Evolutionary conservation across 2,329 filamentous ascomycete genomes (phyloP).

Genomic region (Sclerotinia borealis): DNA sequence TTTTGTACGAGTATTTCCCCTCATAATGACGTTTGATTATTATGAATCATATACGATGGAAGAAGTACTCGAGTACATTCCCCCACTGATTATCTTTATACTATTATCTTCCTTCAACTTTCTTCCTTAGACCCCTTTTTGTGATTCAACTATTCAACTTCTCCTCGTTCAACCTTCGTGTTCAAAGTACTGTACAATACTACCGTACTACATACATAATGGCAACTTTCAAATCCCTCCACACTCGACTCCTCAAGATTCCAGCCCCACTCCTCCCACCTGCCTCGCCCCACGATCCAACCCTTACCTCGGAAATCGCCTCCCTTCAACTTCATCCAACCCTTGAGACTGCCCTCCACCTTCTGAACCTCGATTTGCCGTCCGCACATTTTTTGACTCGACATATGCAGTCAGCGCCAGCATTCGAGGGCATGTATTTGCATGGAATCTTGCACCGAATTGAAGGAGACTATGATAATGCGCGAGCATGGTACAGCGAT

Average conservation of each 20-base stretch:
- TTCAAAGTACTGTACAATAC: background rate
- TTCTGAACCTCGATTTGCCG: conserved; percentile 45
- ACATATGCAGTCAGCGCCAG: conserved; percentile 45
- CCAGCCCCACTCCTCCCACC: conserved; percentile 27
- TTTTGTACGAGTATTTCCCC: no score
- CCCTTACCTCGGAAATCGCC: conserved; percentile 27
- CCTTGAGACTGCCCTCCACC: conserved; percentile 44
- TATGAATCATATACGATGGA: no score
- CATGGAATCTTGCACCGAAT: conserved; percentile 45
- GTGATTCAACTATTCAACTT: no score
- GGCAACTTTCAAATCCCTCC: background rate
- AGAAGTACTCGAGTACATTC: background rate
- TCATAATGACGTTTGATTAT: background rate
- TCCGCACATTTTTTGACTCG: conserved; percentile 46
- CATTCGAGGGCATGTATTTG: conserved; percentile 45
- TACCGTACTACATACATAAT: background rate
- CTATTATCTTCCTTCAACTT: background rate
- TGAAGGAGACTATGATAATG: conserved; percentile 45
- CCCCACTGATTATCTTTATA: background rate
- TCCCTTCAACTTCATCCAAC: conserved; percentile 39
- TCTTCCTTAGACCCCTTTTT: no score
- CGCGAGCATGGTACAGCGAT: conserved; percentile 43
- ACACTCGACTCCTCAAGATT: background rate
- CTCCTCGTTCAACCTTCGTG: no score
- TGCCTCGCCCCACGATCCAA: conserved; percentile 16